Conservation (phyloP, 805 yeast genomes). For the Saturnispora diversa region DNA sequence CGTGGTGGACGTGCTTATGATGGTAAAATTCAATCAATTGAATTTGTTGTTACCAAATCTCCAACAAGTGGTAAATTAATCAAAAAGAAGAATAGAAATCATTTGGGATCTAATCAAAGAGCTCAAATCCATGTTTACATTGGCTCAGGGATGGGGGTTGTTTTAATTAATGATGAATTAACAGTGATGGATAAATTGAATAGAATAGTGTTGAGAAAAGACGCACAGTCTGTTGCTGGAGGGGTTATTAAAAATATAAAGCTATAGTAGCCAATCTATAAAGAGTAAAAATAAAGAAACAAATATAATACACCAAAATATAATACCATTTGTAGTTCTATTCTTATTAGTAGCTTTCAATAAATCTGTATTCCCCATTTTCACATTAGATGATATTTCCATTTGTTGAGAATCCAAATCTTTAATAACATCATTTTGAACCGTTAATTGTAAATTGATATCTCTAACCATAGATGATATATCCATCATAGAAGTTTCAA, state of each 20-base stretch:
- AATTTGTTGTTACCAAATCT: conserved; percentile 20
- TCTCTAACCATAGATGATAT: conserved; percentile 70
- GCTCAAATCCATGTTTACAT: conserved; percentile 47
- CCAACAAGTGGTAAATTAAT: conserved; percentile 28
- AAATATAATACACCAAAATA: conserved; percentile 46
- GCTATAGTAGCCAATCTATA: conserved; percentile 36
- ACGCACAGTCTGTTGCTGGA: conserved; percentile 61
- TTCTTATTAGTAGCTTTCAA: conserved; percentile 60
- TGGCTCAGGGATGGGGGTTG: conserved; percentile 9
- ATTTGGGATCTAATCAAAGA: conserved; percentile 49
- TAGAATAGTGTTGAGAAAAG: conserved; percentile 60
- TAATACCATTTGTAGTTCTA: conserved; percentile 49
- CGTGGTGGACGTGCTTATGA: conserved; percentile 68
- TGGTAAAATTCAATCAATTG: conserved; percentile 49
- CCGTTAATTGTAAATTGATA: conserved; percentile 59
- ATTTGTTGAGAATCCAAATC: conserved; percentile 58
- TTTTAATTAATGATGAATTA: background rate
- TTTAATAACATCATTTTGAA: conserved; percentile 65
- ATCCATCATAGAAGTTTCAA: conserved; percentile 60
- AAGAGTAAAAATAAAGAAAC: conserved; percentile 50
- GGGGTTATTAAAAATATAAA: conserved; percentile 19
- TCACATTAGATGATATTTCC: conserved; percentile 55
- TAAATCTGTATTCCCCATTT: conserved; percentile 63
- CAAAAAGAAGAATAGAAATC: conserved; percentile 44
- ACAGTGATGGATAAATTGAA: conserved; percentile 35